Base-by-base conservation (phyloP, 2,329 filamentous ascomycete genomes). In the Elsinoe ampelina region DNA sequence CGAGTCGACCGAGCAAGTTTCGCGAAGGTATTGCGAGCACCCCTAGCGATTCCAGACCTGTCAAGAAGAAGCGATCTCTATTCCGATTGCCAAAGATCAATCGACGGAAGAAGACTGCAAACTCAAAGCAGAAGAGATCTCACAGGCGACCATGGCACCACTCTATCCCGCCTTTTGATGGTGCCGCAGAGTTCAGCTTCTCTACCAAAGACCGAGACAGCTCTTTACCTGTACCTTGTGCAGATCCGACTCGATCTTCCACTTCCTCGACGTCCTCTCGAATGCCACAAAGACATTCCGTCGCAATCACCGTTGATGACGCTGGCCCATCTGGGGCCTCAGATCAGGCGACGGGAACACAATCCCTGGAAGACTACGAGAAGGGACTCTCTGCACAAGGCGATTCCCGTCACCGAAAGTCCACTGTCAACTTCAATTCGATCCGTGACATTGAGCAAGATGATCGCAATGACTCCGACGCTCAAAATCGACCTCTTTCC, bases 281-380 rank as follows among this genome's bases (percentile, higher is more conserved):
- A 38, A 26, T n/a, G 42, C 20, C 22, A 32, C 17, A 30, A 20
- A 54, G 7, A 30, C 12, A 59, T 34, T 58, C 61, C 6, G 56
- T 55, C 22, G 61, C 52, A 6, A 55, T 56, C 34, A 52, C 32
- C 34, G 12, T 32, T 17, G 17, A 11, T 17, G 48, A 32, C 19
- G 10, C 19, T 13, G 38, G 26, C 26, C 26, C 13, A 17, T 13
- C 48, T 5, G 15, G 39, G 39, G 15, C n/a, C 5, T 8, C 26
- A 15, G 38, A 12, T 7, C 48, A 30, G 13, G 20, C n/a, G n/a
- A 39, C 20, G 13, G 8, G 42, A 11, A 58, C 61, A 2, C 58
- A 62, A 30, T 66, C 64, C 3, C 47, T 67, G 12, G 59, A 60
- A 11, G 64, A 67, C 8, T 68, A 68, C 51, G 65, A 68, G 38